Evolutionary conservation across 768 basidiomycete species (phyloP).

Genomic region (Hemileccinum impolitum): DNA sequence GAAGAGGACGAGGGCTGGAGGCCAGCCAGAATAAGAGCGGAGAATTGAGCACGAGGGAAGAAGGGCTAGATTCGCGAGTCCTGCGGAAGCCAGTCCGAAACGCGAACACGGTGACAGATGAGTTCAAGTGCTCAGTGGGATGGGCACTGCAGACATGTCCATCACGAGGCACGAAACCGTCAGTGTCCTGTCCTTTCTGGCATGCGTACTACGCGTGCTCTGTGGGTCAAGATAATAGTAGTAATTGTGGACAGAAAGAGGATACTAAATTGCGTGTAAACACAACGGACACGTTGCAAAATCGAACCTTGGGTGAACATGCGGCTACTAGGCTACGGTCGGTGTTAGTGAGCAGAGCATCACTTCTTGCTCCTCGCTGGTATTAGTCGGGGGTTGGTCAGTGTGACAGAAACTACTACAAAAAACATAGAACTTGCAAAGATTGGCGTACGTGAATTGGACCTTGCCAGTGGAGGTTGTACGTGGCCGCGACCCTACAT

Average conservation of each 20-base stretch:
- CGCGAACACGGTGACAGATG: slow-evolving; percentile 20
- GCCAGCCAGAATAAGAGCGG: slow-evolving; percentile 22
- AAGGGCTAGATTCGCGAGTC: slow-evolving; percentile 22
- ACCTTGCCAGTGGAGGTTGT: too few relatives aligned
- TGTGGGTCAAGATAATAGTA: slow-evolving; percentile 6
- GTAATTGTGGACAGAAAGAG: slow-evolving; percentile 4
- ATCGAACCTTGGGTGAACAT: slow-evolving; percentile 17
- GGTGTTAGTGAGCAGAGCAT: background rate
- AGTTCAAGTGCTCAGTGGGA: slow-evolving; percentile 12
- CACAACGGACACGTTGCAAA: slow-evolving; percentile 21
- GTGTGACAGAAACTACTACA: background rate
- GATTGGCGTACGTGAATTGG: too few relatives aligned
- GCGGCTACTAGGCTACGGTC: slow-evolving; percentile 3
- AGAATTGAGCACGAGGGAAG: slow-evolving; percentile 29
- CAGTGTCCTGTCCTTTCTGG: slow-evolving; percentile 14
- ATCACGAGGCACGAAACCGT: slow-evolving; percentile 20
- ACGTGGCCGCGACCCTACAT: background rate
- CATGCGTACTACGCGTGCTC: slow-evolving; percentile 28
- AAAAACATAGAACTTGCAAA: too few relatives aligned
- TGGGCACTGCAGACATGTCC: slow-evolving; percentile 17
- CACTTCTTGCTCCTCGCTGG: background rate
- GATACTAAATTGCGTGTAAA: slow-evolving; percentile 9
- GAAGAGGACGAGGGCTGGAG: slow-evolving; percentile 1
- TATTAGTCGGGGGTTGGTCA: background rate
- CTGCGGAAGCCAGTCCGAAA: slow-evolving; percentile 27